Percentiles rank a stretch among this genome's conserved stretches.
Conservation (phyloP, 306 rosid genomes). For the Rosa lucieae region DNA sequence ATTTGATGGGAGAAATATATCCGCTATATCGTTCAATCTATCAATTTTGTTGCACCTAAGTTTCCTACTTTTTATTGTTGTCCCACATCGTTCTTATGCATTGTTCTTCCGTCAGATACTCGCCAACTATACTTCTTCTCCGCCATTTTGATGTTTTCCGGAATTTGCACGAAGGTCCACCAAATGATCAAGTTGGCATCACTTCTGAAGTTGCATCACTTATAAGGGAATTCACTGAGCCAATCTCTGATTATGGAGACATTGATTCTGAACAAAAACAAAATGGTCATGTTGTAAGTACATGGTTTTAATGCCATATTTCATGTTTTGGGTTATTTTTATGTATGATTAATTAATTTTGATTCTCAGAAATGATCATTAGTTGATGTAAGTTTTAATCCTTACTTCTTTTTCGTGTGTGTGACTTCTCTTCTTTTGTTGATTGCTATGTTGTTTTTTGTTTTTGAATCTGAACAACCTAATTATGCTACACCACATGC, state of each 20-base stretch:
- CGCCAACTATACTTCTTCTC: slow-evolving; percentile 85
- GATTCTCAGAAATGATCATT: not conserved
- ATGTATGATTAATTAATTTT: not conserved
- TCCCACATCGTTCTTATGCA: slow-evolving; percentile 24
- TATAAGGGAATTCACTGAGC: slow-evolving; percentile 75
- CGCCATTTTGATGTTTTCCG: slow-evolving; percentile 89
- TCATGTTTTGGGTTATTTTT: not conserved
- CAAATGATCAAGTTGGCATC: slow-evolving; percentile 71
- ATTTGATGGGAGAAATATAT: slow-evolving; percentile 19
- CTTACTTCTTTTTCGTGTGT: not conserved
- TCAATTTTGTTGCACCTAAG: not conserved
- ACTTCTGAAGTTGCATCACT: slow-evolving; percentile 78
- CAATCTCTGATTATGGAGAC: slow-evolving; percentile 56
- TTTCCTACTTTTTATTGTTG: not conserved
- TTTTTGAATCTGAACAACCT: not conserved
- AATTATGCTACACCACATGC: slow-evolving; percentile 42
- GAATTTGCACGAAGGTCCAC: slow-evolving; percentile 57
- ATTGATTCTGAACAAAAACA: slow-evolving; percentile 37
- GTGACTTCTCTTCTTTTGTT: not conserved
- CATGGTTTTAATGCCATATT: slow-evolving; percentile 9
- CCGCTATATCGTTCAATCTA: not conserved
- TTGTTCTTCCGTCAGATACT: slow-evolving; percentile 61
- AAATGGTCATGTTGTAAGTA: slow-evolving; percentile 64
- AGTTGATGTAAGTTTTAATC: not conserved
- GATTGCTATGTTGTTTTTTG: not conserved